Evolutionary conservation across 305 asterid genomes (phyloP), one percentile per base, ranked within the genome.

Genomic region (Petunia hybrid): DNA sequence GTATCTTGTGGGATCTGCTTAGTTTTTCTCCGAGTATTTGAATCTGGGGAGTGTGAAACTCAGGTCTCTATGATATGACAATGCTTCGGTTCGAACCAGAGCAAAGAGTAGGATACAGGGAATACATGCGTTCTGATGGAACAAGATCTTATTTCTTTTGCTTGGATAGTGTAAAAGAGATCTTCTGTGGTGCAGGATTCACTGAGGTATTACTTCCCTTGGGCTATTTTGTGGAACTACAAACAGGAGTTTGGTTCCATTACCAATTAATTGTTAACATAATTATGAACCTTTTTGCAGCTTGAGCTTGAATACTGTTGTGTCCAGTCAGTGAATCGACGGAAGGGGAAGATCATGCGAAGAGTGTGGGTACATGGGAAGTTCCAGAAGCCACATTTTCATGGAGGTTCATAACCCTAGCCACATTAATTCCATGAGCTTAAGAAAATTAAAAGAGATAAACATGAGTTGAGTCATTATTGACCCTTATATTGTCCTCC

Each of bases 31-130:
- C 31, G 56, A 55, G 31, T 61, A 42, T 41, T 48, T 76, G 79
- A 80, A 76, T 53, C 74, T 1, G 41, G 36, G 64, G n/a, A 77
- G 81, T 67, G 75, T 66, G 82, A 80, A 31, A 81, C 42, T 69
- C 90, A 95, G 99, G 99, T 82, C 92, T 94, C 80, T 92, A 89
- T 84, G 99, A 94, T 82, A 94, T 95, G 99, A 94, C 97, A 64
- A 95, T 95, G 99, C 97, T 95, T 86, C 95, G 99, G 41, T 95
- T 94, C 31, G 86, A 85, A 80, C 89, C 91, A 55, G 91, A 90
- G 60, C 97, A 91, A 86, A 91, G 89, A 85, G 89, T 86, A 62
- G 98, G 97, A 83, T 85, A 83, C 56, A 87, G 97, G 82, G 99
- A 95, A 68, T 95, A 95, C 88, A 59, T 91, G 86, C 95, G 99